These are phyloP conservation scores for Neofusicoccum cordaticola DNA, from an alignment of 2,329 filamentous ascomycete genomes.

Conservation along the genomic window DNA sequence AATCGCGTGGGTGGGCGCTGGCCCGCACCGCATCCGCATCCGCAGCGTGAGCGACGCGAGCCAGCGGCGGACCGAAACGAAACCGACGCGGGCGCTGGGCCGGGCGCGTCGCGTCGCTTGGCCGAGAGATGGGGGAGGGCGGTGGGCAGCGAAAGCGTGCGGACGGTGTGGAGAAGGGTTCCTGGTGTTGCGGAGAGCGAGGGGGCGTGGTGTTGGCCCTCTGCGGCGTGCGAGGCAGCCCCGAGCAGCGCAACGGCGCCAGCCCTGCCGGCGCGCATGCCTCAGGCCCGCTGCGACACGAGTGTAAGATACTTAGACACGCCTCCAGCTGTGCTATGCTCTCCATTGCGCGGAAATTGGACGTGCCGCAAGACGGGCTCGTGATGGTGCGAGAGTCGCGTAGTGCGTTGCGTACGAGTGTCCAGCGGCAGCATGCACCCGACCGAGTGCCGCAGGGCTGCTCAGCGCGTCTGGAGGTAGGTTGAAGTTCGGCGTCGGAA, in stretches of 20 bases:
- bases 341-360: not conserved
- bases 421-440: not conserved
- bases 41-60: not conserved
- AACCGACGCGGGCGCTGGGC: not conserved
- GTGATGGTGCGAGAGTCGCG: not conserved
- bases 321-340: no score
- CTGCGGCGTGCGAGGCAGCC: not conserved
- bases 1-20: not conserved
- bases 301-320: not conserved
- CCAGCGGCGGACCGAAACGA: constrained; percentile 1
- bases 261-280: not conserved
- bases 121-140: not conserved
- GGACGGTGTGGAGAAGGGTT: not conserved
- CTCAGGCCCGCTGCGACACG: not conserved
- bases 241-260: not conserved
- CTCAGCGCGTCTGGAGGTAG: not conserved
- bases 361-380: not conserved
- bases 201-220: not conserved
- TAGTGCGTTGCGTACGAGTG: not conserved
- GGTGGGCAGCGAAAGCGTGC: not conserved
- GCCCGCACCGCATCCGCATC: not conserved
- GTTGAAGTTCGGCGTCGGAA: not conserved
- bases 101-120: no score
- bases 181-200: not conserved
- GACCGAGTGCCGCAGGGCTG: not conserved